Base-by-base conservation (phyloP, 768 basidiomycete genomes). In the Tricholoma furcatifolium region DNA sequence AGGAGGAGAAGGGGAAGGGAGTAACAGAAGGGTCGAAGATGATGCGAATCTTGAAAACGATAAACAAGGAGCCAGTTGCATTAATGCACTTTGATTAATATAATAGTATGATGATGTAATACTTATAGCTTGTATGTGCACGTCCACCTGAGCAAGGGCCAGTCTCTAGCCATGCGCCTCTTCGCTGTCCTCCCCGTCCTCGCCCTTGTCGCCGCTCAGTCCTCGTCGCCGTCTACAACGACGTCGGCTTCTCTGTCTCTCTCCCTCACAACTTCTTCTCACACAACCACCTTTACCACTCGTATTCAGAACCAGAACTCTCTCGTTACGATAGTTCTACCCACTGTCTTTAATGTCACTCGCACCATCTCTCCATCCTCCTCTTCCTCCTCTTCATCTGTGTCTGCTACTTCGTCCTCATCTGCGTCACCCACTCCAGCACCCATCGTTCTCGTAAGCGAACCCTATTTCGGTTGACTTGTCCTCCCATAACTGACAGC, bases 321-420 rank as follows among this genome's bases (percentile, higher is more conserved):
- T 34, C 67, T 79, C 30, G 52, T 85, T 49, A 73, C 81, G 48
- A 80, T 82, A 24, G 73, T 80, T 30, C 58, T 88, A 44, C 80
- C 87, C n/a, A 80, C 79, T 39, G 66, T 78, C 50, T 75, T 80
- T 65, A 85, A 87, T 70, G 81, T 82, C 55, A 87, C 84, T 47
- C 67, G 75, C 50, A 83, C 83, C 6, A 59, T 80, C 51, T 74
- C 84, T 1, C 66, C 74, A 11, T 80, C n/a, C 44, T 74, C 35
- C 62, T 21, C 73, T n/a, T 56, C 78, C 6, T 58, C 78, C 2
- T 60, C 77, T 23, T 63, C 72, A 4, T 55, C 74, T 12, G 10
- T 70, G 17, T 55, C 79, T 4, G 58, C 78, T 1, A 60, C 76
- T 17, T 62, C 72, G 5, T 54, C 73, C 6, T 65, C 79, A 11